Base-by-base conservation (phyloP, 306 rosid species). In the Argentina anserina region DNA sequence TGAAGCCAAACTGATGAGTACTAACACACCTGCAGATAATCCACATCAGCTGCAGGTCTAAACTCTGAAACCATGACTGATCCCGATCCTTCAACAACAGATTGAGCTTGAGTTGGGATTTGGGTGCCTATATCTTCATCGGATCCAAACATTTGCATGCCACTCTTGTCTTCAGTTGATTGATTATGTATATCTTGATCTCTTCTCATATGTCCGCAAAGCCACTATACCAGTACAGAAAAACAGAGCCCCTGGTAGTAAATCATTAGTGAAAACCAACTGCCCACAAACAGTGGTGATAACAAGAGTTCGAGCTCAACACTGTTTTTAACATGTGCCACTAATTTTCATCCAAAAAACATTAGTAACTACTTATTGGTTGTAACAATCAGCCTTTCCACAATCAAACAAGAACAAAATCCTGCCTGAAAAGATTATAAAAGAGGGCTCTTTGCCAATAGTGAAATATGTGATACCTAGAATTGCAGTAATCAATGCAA, bases 191-290 rank as follows among this genome's bases (percentile, higher is more conserved):
- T 70, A 36, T 76, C 80, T 84, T 68, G 82, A 78, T 86, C 84
- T 80, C 90, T 83, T 55, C 83, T 80, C 79, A 58, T 33, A 65
- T 80, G 84, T 80, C 87, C 92, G 75, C 73, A 82, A 74, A 86
- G 86, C 86, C 87, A 88, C 98, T 92, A 84, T 82, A 88, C 83
- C 86, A 89, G 92, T 78, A 89, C 86, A 88, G 79, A 85, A 85
- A 90, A 90, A 92, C 83, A 86, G 76, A 89, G 86, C 76, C 85
- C 88, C 96, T 89, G 92, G 83, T 78, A 83, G 93, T 92, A 87
- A 89, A 92, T 86, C 87, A 86, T 87, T 81, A 86, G 90, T 87
- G 96, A 84, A 92, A 88, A 91, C 87, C 88, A 87, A 84, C 89
- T 81, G 92, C 75, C 86, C 86, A 82, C 85, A 81, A 77, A 72